Base-by-base conservation (phyloP, 208 protist species). In the Trichomonas gallinae region DNA sequence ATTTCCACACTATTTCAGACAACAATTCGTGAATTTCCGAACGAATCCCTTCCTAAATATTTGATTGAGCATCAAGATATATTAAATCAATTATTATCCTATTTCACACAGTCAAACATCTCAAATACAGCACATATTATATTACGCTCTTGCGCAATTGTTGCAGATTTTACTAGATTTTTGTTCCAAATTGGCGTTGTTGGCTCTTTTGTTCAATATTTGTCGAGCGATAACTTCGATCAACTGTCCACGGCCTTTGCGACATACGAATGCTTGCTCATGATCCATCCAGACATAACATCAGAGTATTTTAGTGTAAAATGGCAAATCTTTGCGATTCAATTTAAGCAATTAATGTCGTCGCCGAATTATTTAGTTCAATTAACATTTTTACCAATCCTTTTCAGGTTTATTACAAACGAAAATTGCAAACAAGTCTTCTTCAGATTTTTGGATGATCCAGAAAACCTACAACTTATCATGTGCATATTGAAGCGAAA, bases 301-400 rank as follows among this genome's bases (percentile, higher is more conserved):
- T 38, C 87, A 15, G 87, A 93, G 15, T 93, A 48, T 93, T 34
- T 93, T 10, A 51, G 9, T 0, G 26, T 13, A 23, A 48, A 51
- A 17, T 93, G 87, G 87, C 26, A 93, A 93, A 48, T 93, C 10
- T 93, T 93, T 21, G 15, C 23, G 0, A 93, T 93, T 38, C 87
- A 93, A 93, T 51, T 93, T 36, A 93, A 93, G 31, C 87, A 93
- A 58, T 38, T 93, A 38, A 34, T 93, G 17, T 38, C 23, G 26
- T 93, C 87, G 4, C 87, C 87, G 45, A 93, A 93, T 93, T 93
- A 93, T 93, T 51, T 93, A 51, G 44, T 93, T 42, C 87, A 48
- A 31, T 38, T 40, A 0, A 93, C 11, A 8, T 93, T 93, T 93
- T 51, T 93, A 38, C 87, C 87, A 38, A 93, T 93, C 11, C 31